Evolutionary conservation across 768 basidiomycete genomes (phyloP).

Genomic region (Suillus cothurnatus): DNA sequence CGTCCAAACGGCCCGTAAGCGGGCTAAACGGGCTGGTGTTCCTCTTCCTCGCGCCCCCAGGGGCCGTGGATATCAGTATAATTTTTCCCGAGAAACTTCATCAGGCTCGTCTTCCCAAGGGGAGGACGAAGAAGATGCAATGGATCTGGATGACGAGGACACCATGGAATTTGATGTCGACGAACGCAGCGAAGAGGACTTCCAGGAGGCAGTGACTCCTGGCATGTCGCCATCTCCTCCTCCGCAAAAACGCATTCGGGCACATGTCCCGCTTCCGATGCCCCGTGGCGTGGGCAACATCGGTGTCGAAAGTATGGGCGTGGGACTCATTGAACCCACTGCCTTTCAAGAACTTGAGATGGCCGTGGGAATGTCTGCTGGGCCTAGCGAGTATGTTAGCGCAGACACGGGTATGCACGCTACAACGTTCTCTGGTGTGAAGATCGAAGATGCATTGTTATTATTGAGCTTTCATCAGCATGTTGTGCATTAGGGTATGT

Average conservation of each 20-base stretch:
- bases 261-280: conserved; percentile 30
- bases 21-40: conserved; percentile 53
- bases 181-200: conserved; percentile 65
- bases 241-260: conserved; percentile 32
- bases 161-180: conserved; percentile 53
- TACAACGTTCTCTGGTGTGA: conserved; percentile 51
- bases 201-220: conserved; percentile 74
- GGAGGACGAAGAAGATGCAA: conserved; percentile 43
- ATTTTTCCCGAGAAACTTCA: conserved; percentile 51
- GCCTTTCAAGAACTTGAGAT: conserved; percentile 54
- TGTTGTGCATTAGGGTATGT: conserved; percentile 48
- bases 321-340: conserved; percentile 41
- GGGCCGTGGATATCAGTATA: conserved; percentile 41
- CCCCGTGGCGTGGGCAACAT: conserved; percentile 29
- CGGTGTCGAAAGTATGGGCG: conserved; percentile 33
- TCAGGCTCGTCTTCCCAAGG: conserved; percentile 52
- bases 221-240: conserved; percentile 46
- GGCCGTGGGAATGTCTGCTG: conserved; percentile 29
- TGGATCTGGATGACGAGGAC: conserved; percentile 50
- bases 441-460: conserved; percentile 73
- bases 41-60: conserved; percentile 28
- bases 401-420: conserved; percentile 27
- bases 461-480: conserved; percentile 76
- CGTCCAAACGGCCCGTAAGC: conserved; percentile 80
- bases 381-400: conserved; percentile 25